Percentiles rank a stretch among this genome's conserved stretches.
These are phyloP conservation scores for Cantharellus anzutake DNA, from an alignment of 768 basidiomycete genomes.

Conservation along the genomic window DNA sequence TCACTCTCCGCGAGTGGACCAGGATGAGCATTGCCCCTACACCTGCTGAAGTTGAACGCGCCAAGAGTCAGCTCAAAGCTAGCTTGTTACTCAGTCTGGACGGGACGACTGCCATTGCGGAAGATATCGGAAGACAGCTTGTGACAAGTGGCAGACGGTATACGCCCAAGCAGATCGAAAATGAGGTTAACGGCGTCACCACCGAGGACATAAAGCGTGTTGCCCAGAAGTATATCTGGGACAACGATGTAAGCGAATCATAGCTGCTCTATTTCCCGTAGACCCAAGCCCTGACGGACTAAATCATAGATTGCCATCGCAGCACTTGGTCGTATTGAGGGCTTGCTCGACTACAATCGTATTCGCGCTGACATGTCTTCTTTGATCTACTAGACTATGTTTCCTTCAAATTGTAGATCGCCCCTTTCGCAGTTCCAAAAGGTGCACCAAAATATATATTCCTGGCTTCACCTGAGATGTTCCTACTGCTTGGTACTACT, in stretches of 20 bases:
- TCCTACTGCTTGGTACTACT: no score
- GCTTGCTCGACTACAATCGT: conserved; percentile 88
- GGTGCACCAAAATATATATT: not conserved
- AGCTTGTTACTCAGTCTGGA: conserved; percentile 77
- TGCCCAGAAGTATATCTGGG: conserved; percentile 93
- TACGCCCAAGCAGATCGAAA: conserved; percentile 87
- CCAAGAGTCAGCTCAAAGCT: conserved; percentile 97
- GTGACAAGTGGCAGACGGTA: conserved; percentile 82
- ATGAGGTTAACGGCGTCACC: conserved; percentile 75
- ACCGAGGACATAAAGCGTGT: conserved; percentile 82
- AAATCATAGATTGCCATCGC: conserved; percentile 43
- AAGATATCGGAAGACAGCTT: conserved; percentile 96
- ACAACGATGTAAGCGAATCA: conserved; percentile 50
- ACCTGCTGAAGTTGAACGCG: conserved; percentile 78
- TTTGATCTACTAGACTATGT: conserved; percentile 19
- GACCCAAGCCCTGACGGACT: not conserved
- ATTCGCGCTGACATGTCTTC: conserved; percentile 24
- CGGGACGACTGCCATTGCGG: conserved; percentile 91
- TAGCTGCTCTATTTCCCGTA: not conserved
- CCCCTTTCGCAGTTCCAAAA: not conserved
- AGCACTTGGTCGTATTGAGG: conserved; percentile 78
- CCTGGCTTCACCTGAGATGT: not conserved
- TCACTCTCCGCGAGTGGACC: conserved; percentile 89
- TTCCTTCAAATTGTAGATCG: not conserved
- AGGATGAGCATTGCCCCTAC: conserved; percentile 82